Percentiles rank a stretch among this genome's conserved stretches.
These are phyloP conservation scores for Rhizopus stolonifer DNA, from an alignment of 371 early-diverging fungal genomes.

Conservation along the genomic window DNA sequence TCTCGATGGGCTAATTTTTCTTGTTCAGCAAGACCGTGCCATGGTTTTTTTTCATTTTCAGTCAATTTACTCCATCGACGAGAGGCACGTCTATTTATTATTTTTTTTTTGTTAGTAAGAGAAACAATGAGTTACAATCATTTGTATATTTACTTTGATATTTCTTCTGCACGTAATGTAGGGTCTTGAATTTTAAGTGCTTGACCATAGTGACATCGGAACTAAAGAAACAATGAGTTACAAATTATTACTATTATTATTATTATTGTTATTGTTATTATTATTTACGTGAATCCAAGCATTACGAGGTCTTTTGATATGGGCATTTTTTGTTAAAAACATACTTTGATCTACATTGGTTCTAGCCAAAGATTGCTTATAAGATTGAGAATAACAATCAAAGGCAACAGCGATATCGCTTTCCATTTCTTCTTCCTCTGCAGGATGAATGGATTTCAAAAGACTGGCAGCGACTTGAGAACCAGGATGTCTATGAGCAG, in stretches of 20 bases:
- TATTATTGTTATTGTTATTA: too few relatives aligned
- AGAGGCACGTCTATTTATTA: constrained; percentile 36
- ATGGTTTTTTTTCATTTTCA: constrained; percentile 48
- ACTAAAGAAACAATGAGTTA: constrained; percentile 14
- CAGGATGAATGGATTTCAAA: constrained; percentile 19
- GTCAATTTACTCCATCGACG: constrained; percentile 42
- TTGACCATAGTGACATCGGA: constrained; percentile 37
- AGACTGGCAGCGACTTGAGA: constrained; percentile 33
- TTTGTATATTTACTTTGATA: constrained; percentile 32
- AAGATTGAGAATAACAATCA: neutral
- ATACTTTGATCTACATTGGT: constrained; percentile 18
- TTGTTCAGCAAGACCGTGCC: constrained; percentile 48
- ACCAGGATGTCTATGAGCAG: constrained; percentile 31
- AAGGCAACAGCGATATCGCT: neutral
- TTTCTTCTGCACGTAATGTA: constrained; percentile 36
- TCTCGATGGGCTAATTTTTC: constrained; percentile 47
- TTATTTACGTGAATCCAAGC: constrained; percentile 40
- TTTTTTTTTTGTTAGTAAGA: too few relatives aligned
- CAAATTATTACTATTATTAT: neutral
- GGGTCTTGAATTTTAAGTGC: constrained; percentile 33
- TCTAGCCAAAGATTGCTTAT: neutral
- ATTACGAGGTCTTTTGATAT: constrained; percentile 39
- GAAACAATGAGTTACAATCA: neutral
- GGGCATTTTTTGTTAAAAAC: constrained; percentile 36
- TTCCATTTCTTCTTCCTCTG: neutral